phyloP scores from a whole-genome alignment of 2,329 filamentous ascomycete species.

The Lachnellula arida region DNA sequence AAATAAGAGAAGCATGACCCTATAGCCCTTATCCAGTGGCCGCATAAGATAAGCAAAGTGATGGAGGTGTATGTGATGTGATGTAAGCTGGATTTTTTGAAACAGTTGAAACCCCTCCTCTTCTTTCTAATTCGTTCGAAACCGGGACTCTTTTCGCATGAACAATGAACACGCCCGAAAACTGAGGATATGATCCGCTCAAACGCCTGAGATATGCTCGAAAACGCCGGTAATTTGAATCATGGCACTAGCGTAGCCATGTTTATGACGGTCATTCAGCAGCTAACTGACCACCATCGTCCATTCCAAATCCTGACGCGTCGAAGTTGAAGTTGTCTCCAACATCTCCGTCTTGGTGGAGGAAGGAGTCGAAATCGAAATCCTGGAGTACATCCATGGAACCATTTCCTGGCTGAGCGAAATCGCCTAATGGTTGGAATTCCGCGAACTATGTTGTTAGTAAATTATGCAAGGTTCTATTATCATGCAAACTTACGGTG shows the following conservation, averaged over 20 bases:
- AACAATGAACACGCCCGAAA: conserved; percentile 26
- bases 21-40: conserved; percentile 23
- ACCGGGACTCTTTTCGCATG: conserved; percentile 29
- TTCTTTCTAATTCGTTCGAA: conserved; percentile 27
- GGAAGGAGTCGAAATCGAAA: conserved; percentile 65
- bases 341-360: conserved; percentile 51
- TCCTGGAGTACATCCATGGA: conserved; percentile 57
- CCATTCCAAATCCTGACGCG: conserved; percentile 46
- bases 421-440: conserved; percentile 40
- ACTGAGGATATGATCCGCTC: conserved; percentile 30
- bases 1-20: conserved; percentile 20
- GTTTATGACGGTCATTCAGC: conserved; percentile 41
- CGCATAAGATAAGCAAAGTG: conserved; percentile 6
- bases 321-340: conserved; percentile 50
- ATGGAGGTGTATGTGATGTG: conserved; percentile 25
- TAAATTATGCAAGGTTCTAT: background rate
- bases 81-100: conserved; percentile 20
- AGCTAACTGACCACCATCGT: conserved; percentile 50
- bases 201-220: conserved; percentile 32
- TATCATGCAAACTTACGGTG: conserved; percentile 13
- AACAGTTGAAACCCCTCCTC: conserved; percentile 14
- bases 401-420: conserved; percentile 48
- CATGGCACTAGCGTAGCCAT: conserved; percentile 15
- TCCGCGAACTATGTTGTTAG: conserved; percentile 25
- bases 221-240: conserved; percentile 30